A percentile compares a stretch with the other conserved stretches of the same genome.
phyloP scores from a whole-genome alignment of 2,329 filamentous ascomycete species.

The Aspergillus sp. region DNA sequence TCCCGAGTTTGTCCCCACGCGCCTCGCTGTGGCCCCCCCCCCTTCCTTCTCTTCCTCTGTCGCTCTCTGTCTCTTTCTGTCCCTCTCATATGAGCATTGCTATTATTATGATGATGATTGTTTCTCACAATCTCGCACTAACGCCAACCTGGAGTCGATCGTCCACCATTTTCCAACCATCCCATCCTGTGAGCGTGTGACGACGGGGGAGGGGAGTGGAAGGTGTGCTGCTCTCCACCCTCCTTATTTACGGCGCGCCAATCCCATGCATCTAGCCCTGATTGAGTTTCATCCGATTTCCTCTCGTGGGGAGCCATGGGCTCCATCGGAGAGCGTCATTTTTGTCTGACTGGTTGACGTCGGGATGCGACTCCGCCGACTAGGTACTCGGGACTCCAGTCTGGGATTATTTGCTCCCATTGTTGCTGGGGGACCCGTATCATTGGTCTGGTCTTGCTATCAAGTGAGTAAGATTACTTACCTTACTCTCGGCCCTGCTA shows the following conservation, averaged over 20 bases:
- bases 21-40: not conserved
- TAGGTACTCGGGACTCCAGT: conserved; percentile 6
- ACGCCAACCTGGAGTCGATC: conserved; percentile 7
- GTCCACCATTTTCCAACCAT: not conserved
- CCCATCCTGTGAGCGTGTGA: conserved; percentile 2
- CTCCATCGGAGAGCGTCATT: conserved; percentile 22
- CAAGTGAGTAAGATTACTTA: not conserved
- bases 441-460: conserved; percentile 2
- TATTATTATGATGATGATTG: not conserved
- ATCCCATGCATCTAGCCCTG: conserved; percentile 16
- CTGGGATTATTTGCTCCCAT: not conserved
- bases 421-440: conserved; percentile 1
- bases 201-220: not conserved
- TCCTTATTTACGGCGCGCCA: conserved; percentile 14
- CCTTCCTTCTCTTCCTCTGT: not conserved
- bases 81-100: not conserved
- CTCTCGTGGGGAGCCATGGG: conserved; percentile 18
- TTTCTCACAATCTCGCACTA: conserved; percentile 1
- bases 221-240: conserved; percentile 10
- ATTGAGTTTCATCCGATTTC: conserved; percentile 24
- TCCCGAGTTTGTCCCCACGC: conserved; percentile 5
- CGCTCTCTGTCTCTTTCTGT: not conserved
- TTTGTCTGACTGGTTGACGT: conserved; percentile 19
- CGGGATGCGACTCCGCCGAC: conserved; percentile 16
- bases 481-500: not conserved